phyloP scores from a whole-genome alignment of 164 flowering plant genomes.

The Liquidambar formosana region DNA sequence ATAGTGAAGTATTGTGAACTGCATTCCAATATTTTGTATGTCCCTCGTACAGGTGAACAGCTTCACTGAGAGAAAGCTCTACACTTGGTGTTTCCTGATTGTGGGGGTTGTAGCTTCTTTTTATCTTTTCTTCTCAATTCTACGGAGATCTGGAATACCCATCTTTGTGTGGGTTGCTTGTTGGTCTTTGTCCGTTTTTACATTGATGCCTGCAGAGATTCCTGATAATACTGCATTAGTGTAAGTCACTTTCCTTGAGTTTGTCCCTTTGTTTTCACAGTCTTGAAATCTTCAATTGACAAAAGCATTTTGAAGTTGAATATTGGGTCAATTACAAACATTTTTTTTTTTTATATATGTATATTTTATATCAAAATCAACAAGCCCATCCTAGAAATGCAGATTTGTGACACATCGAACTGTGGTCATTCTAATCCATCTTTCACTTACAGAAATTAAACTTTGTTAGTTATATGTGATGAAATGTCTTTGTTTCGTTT shows the following conservation, averaged over 20 bases:
- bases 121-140: slow-evolving; percentile 46
- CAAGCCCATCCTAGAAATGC: not conserved
- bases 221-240: slow-evolving; percentile 84
- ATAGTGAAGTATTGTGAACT: not conserved
- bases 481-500: too few species aligned
- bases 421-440: not conserved
- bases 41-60: slow-evolving; percentile 72
- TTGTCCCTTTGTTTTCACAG: not conserved
- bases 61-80: slow-evolving; percentile 86
- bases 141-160: slow-evolving; percentile 59
- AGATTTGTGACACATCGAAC: not conserved
- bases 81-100: slow-evolving; percentile 74
- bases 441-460: too few species aligned
- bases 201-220: slow-evolving; percentile 97
- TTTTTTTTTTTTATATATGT: not conserved
- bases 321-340: not conserved
- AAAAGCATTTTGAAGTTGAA: not conserved
- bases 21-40: slow-evolving; percentile 17
- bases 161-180: slow-evolving; percentile 64
- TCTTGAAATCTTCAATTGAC: not conserved
- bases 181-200: slow-evolving; percentile 80
- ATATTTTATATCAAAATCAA: not conserved
- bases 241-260: slow-evolving; percentile 47
- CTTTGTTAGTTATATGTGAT: too few species aligned
- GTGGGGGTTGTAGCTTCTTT: slow-evolving; percentile 58